A percentile compares a stretch with the other conserved stretches of the same genome.
phyloP scores from a whole-genome alignment of 441 rosid genomes.

The Erysimum cheiri region DNA sequence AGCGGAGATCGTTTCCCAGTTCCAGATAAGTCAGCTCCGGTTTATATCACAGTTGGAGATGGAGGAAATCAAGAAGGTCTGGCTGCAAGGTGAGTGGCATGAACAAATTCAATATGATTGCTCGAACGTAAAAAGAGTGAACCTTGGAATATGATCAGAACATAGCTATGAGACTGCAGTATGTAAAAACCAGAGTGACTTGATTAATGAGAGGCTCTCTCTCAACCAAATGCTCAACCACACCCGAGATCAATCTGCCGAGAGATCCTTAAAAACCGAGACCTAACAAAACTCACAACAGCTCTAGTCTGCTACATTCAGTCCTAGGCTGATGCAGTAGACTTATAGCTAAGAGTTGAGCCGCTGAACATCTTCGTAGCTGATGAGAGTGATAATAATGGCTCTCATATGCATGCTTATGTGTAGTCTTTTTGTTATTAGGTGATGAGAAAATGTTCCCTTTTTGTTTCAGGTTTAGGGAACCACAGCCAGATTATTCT shows the following conservation, averaged over 20 bases:
- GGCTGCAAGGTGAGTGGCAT: slow-evolving; percentile 61
- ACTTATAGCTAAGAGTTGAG: background rate
- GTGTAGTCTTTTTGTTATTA: background rate
- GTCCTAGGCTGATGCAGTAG: background rate
- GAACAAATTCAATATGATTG: background rate
- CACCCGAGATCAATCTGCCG: no score
- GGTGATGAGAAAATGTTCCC: background rate
- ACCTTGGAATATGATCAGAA: slow-evolving; percentile 13
- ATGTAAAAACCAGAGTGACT: background rate
- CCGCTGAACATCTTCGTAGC: background rate
- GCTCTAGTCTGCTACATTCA: background rate
- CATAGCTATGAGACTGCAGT: background rate
- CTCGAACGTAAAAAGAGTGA: background rate
- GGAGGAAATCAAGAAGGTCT: slow-evolving; percentile 99
- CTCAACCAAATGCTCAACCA: background rate
- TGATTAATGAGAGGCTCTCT: background rate
- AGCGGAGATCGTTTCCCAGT: slow-evolving; percentile 68
- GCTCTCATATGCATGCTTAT: slow-evolving; percentile 2
- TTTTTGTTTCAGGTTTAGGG: slow-evolving; percentile 54
- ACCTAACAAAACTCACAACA: slow-evolving; percentile 1
- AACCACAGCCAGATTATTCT: slow-evolving; percentile 80
- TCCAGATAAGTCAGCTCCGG: slow-evolving; percentile 82
- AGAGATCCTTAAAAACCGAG: background rate
- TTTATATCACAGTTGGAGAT: slow-evolving; percentile 91
- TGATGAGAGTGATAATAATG: background rate